These are phyloP conservation scores for Lepraria neglecta DNA, from an alignment of 495 filamentous ascomycete species.

Conservation along the genomic window DNA sequence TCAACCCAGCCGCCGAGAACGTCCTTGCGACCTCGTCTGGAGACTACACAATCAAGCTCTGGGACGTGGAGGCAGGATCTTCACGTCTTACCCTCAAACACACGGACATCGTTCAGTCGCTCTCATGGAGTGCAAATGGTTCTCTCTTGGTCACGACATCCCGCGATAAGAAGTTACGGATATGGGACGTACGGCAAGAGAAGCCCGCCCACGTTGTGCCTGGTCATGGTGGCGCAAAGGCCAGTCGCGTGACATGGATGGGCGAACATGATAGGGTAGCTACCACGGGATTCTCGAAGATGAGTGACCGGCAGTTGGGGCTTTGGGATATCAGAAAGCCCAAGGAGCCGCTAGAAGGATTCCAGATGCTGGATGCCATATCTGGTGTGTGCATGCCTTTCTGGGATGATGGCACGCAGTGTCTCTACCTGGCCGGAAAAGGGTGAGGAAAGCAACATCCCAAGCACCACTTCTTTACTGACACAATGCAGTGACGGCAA, in stretches of 20 bases:
- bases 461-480: constrained; percentile 1
- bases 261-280: constrained; percentile 91
- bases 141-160: constrained; percentile 86
- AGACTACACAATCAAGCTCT: constrained; percentile 90
- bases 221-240: constrained; percentile 91
- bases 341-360: constrained; percentile 76
- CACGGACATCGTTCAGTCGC: constrained; percentile 84
- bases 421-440: constrained; percentile 90
- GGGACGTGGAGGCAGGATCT: constrained; percentile 83
- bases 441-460: constrained; percentile 54
- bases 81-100: constrained; percentile 69
- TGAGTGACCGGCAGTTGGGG: constrained; percentile 94
- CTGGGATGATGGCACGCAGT: constrained; percentile 95
- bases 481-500: constrained; percentile 71
- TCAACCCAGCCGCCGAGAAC: constrained; percentile 94
- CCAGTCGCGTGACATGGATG: constrained; percentile 92
- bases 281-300: constrained; percentile 93
- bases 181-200: constrained; percentile 96
- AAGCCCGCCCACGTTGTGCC: constrained; percentile 74
- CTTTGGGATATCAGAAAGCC: constrained; percentile 87
- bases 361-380: constrained; percentile 81
- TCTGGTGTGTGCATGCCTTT: constrained; percentile 99
- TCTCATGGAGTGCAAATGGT: constrained; percentile 93
- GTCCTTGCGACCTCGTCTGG: constrained; percentile 93
- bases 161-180: constrained; percentile 92